Base-by-base conservation (phyloP, 2,329 filamentous ascomycete genomes). In the Monosporascus sp. region DNA sequence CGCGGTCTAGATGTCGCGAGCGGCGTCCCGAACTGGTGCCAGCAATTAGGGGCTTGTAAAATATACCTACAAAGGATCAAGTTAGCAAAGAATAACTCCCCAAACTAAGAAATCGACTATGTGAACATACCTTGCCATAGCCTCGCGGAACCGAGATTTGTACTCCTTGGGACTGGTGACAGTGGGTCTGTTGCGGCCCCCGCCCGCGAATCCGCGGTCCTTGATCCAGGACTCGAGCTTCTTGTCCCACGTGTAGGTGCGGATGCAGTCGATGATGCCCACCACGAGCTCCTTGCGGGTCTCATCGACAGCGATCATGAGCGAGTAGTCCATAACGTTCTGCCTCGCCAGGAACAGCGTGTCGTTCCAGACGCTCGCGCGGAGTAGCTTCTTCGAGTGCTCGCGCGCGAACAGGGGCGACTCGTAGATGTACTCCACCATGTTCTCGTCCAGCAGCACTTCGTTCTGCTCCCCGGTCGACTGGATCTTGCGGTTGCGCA, bases 191-290 rank as follows among this genome's bases (percentile, higher is more conserved):
- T 95, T 90, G 53, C 88, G 84, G 31, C 86, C 86, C 54, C 86
- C 85, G 6, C 86, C 85, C 0, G 83, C 88, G 64, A 92, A 91
- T 1, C 90, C 94, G 40, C 93, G 88, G 67, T 97, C 92, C 72
- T 99, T 99, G 80, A 99, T 97, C 94, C 94, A 99, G 52, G 88
- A 94, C 75, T 99, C 94, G n/a, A 99, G 82, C 69, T 97, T 97
- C 79, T 99, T 99, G 76, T 99, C 94, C 91, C 94, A 99, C 0
- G 94, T 99, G 69, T 97, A 99, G 0, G 94, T 99, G 52, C 94
- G 85, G 61, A 99, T 97, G 69, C 94, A 97, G 70, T 99, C 93
- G 59, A 99, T 97, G 65, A 99, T 97, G 5, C 94, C 94, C 2
- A 99, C 92, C 16, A 97, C 91, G 16, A 99, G 83, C 72, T 99